Conservation (phyloP, 192 early-diverging fungal species). For the Coemansia sp. region DNA sequence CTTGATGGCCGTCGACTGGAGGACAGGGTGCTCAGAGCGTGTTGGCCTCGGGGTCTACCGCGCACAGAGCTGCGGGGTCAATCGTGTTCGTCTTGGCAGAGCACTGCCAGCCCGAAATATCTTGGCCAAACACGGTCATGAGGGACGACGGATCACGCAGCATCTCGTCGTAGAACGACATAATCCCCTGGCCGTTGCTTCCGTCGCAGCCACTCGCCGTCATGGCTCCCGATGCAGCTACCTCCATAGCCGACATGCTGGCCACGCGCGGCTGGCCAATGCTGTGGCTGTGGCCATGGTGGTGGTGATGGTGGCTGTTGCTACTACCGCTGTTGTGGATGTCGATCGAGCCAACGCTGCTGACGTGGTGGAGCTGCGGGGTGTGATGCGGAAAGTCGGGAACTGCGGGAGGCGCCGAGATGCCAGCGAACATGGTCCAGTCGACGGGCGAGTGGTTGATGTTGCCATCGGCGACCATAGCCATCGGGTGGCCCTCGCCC, state of each 20-base stretch:
- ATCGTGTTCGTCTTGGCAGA: slow-evolving; percentile 56
- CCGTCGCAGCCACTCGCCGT: slow-evolving; percentile 6
- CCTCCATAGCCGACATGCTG: slow-evolving; percentile 16
- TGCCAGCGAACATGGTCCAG: slow-evolving; percentile 51
- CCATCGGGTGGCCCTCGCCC: slow-evolving; percentile 31
- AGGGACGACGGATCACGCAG: slow-evolving; percentile 53
- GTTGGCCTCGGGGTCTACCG: slow-evolving; percentile 54
- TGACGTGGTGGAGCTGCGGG: slow-evolving; percentile 41
- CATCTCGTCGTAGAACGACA: slow-evolving; percentile 55
- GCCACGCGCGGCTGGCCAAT: slow-evolving; percentile 17
- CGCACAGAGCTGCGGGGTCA: slow-evolving; percentile 56
- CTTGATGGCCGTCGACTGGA: not conserved
- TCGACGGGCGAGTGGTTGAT: slow-evolving; percentile 35
- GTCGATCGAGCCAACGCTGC: slow-evolving; percentile 28
- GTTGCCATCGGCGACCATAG: slow-evolving; percentile 16
- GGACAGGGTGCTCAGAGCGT: slow-evolving; percentile 20
- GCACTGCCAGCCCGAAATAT: slow-evolving; percentile 56
- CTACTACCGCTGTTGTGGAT: slow-evolving; percentile 8
- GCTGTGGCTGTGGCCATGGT: slow-evolving; percentile 21
- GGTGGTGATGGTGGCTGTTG: slow-evolving; percentile 5
- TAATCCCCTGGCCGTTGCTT: slow-evolving; percentile 29
- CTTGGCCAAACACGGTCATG: slow-evolving; percentile 55
- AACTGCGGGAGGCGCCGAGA: slow-evolving; percentile 24
- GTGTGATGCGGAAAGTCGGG: slow-evolving; percentile 25
- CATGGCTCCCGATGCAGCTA: slow-evolving; percentile 14